Base-by-base conservation (phyloP, 2,329 filamentous ascomycete genomes). In the Penicillium sp. region DNA sequence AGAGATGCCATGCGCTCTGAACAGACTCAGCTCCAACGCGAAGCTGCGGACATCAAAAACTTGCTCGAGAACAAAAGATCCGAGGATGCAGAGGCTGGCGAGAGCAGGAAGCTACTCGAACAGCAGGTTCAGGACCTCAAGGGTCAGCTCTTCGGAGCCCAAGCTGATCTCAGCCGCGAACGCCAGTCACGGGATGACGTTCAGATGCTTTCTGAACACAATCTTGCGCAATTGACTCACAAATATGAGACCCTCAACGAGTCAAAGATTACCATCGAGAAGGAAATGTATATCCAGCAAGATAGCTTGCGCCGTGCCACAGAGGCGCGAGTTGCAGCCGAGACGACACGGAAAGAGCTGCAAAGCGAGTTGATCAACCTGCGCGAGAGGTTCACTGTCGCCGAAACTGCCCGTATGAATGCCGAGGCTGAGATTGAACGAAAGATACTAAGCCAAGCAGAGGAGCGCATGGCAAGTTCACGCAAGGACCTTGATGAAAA, bases 221-320 rank as follows among this genome's bases (percentile, higher is more conserved):
- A 94, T 70, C 90, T 87, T 65, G 81, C 89, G 41, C 84, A 87
- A 47, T 79, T 99, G 56, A 87, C 92, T 69, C 86, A 92, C 26
- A 91, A 97, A 61, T 96, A 86, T 63, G 87, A 95, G 46, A 84
- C 85, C 32, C 80, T 97, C 32, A 96, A 96, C 65, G 91, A 97
- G 60, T 87, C 91, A 27, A 99, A 99, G 74, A 96, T 97, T 65
- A 96, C 87, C 43, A 96, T 99, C 59, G 93, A 99, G 73, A 97
- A 97, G 72, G 93, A 97, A 73, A 87, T 99, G 71, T 97, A 97
- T 70, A 88, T 90, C 5, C 93, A 97, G 68, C 92, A 97, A 71
- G 93, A 99, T 68, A 89, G 90, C 10, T 82, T 97, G 42, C 86
- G 94, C 35, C 85, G 93, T 51, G 90, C 91, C 10, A 90, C 88